Base-by-base conservation (phyloP, 805 yeast species). In the Candida verbasci region DNA sequence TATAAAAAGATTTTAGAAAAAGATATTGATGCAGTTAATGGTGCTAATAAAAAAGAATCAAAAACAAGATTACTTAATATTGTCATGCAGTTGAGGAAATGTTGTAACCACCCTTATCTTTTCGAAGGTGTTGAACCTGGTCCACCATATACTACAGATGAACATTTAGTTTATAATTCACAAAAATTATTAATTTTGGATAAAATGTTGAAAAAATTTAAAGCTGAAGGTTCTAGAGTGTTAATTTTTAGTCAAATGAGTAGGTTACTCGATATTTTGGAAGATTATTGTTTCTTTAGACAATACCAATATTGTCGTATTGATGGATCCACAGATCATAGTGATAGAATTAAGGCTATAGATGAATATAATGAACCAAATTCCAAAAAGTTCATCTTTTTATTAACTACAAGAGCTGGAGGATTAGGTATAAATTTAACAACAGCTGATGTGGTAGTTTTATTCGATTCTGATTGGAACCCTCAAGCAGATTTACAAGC, bases 71-170 rank as follows among this genome's bases (percentile, higher is more conserved):
- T 84, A 40, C 61, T 84, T 32, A 84, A 84, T 54, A 84, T 84
- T 47, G 91, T 83, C 32, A 84, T 84, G 94, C 94, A 84, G 55
- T 65, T 84, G 50, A 72, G 93, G 53, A 84, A 84, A 56, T 84
- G 93, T 56, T 84, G 91, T 61, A 84, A 84, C 49, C 94, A 84
- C 60, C 94, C 94, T 10, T 84, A 84, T 52, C 60, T 84, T 26
- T 84, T 84, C 50, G 93, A 84, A 55, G 94, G 94, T 29, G 93
- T 91, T 1, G 94, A 84, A 52, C 93, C 93, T 1, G 94, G 94
- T 9, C 94, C 94, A 14, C 94, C 94, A 16, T 84, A 68, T 49
- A 84, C 93, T 7, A 84, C 91, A 0, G 94, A 84, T 56, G 93
- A 84, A 53, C 94, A 84, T 61, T 67, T 84, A 54, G 80, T 84